Percentiles rank a stretch among this genome's conserved stretches.
phyloP scores from a whole-genome alignment of 495 filamentous ascomycete species.

The Aspergillus conjunctus region DNA sequence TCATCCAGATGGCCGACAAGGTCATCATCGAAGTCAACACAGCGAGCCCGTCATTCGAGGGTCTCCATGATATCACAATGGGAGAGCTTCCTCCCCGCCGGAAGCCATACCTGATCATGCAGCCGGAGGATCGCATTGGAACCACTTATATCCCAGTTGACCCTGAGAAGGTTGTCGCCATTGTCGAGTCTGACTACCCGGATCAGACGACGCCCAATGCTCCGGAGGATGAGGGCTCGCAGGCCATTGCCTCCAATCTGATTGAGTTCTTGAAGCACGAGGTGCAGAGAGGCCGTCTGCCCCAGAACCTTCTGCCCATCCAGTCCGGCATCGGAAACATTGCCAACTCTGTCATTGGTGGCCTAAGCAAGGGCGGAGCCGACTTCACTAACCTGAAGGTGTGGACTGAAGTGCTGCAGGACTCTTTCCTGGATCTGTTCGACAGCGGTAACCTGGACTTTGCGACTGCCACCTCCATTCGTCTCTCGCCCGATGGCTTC shows the following conservation, averaged over 20 bases:
- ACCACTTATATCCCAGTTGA: slow-evolving; percentile 84
- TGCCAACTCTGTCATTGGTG: slow-evolving; percentile 89
- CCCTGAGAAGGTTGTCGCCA: slow-evolving; percentile 81
- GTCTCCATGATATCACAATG: slow-evolving; percentile 89
- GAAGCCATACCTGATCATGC: slow-evolving; percentile 87
- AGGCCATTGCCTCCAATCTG: slow-evolving; percentile 74
- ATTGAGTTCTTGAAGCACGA: slow-evolving; percentile 88
- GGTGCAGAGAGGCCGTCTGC: slow-evolving; percentile 74
- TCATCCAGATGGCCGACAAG: slow-evolving; percentile 88
- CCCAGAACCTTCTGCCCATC: slow-evolving; percentile 75
- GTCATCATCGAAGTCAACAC: slow-evolving; percentile 96
- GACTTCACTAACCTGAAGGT: slow-evolving; percentile 88
- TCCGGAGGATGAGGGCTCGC: slow-evolving; percentile 71
- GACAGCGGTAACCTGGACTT: slow-evolving; percentile 89
- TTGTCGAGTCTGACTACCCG: slow-evolving; percentile 82
- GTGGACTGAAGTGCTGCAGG: slow-evolving; percentile 93
- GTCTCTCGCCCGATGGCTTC: slow-evolving; percentile 90
- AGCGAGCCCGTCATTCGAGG: slow-evolving; percentile 78
- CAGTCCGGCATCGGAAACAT: slow-evolving; percentile 94
- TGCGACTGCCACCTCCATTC: slow-evolving; percentile 87
- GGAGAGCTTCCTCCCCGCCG: slow-evolving; percentile 76
- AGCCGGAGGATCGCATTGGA: slow-evolving; percentile 78
- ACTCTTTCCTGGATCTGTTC: slow-evolving; percentile 92
- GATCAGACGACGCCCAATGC: slow-evolving; percentile 80
- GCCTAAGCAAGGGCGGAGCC: slow-evolving; percentile 70